Percentiles rank a stretch among this genome's conserved stretches.
Evolutionary conservation across 2,329 filamentous ascomycete genomes (phyloP).

Genomic region (Teratosphaeria zuluensis): DNA sequence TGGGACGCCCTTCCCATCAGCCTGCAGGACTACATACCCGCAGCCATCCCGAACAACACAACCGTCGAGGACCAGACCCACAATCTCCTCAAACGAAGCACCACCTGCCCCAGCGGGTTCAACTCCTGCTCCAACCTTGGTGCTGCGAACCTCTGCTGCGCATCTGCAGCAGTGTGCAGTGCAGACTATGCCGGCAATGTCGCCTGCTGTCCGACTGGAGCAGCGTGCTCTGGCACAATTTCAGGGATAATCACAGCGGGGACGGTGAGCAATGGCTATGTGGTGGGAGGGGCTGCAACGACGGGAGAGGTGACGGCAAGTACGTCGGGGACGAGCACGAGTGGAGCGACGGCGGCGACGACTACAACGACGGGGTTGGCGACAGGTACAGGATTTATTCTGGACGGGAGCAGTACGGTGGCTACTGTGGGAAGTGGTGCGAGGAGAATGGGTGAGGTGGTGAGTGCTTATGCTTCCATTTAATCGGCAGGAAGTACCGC

Average conservation of each 20-base stretch:
- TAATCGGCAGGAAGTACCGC: not conserved
- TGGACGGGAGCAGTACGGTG: slow-evolving; percentile 23
- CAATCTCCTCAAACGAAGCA: slow-evolving; percentile 26
- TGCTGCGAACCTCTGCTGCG: slow-evolving; percentile 48
- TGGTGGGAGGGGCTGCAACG: slow-evolving; percentile 17
- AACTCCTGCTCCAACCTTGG: slow-evolving; percentile 43
- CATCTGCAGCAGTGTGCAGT: slow-evolving; percentile 43
- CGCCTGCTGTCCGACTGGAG: slow-evolving; percentile 51
- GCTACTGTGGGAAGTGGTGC: slow-evolving; percentile 19
- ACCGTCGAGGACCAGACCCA: slow-evolving; percentile 3
- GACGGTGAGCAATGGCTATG: slow-evolving; percentile 17
- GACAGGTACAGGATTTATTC: slow-evolving; percentile 20
- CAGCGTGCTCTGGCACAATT: slow-evolving; percentile 49
- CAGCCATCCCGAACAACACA: slow-evolving; percentile 10
- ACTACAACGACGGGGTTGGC: slow-evolving; percentile 1
- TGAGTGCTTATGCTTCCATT: slow-evolving; percentile 12
- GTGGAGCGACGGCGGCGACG: not conserved
- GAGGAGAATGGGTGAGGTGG: slow-evolving; percentile 19
- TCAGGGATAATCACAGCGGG: slow-evolving; percentile 25
- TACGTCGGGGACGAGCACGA: slow-evolving; percentile 1
- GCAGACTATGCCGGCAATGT: slow-evolving; percentile 48
- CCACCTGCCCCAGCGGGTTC: slow-evolving; percentile 43
- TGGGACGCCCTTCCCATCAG: slow-evolving; percentile 18
- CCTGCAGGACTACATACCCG: slow-evolving; percentile 14
- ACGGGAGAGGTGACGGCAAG: slow-evolving; percentile 2